Conservation (phyloP, 164 flowering plant species). For the Umbilicus rupestris region DNA sequence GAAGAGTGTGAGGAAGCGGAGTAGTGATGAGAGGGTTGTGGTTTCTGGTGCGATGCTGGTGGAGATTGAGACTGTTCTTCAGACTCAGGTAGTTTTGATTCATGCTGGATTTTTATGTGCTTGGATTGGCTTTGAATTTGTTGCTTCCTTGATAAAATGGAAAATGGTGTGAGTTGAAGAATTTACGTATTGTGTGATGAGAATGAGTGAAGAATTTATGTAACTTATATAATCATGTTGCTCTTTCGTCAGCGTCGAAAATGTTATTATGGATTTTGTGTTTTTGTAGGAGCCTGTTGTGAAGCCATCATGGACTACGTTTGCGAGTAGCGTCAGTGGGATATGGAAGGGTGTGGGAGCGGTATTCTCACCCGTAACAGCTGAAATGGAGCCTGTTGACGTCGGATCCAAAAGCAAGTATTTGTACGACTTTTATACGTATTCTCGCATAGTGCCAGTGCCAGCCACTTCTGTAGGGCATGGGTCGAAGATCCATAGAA, state of each 20-base stretch:
- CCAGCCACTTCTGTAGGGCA: slow-evolving; percentile 29
- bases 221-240: too few species aligned
- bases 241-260: too few species aligned
- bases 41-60: slow-evolving; percentile 72
- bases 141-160: too few species aligned
- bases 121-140: too few species aligned
- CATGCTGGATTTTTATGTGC: too few species aligned
- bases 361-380: slow-evolving; percentile 85
- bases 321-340: slow-evolving; percentile 92
- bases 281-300: slow-evolving; percentile 82
- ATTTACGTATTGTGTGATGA: too few species aligned
- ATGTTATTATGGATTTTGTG: not conserved
- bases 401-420: slow-evolving; percentile 51
- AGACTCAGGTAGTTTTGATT: slow-evolving; percentile 61
- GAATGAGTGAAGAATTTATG: too few species aligned
- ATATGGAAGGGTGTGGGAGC: slow-evolving; percentile 99
- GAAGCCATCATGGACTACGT: slow-evolving; percentile 74
- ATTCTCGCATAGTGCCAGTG: slow-evolving; percentile 46
- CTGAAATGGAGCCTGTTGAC: slow-evolving; percentile 91
- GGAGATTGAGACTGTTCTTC: slow-evolving; percentile 85
- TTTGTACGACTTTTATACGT: slow-evolving; percentile 76
- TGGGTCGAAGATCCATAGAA: slow-evolving; percentile 48
- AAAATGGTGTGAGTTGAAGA: too few species aligned
- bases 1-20: slow-evolving; percentile 23
- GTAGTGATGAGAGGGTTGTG: slow-evolving; percentile 32